phyloP scores from a whole-genome alignment of 2,329 filamentous ascomycete species.

The Ascochyta rabiei region DNA sequence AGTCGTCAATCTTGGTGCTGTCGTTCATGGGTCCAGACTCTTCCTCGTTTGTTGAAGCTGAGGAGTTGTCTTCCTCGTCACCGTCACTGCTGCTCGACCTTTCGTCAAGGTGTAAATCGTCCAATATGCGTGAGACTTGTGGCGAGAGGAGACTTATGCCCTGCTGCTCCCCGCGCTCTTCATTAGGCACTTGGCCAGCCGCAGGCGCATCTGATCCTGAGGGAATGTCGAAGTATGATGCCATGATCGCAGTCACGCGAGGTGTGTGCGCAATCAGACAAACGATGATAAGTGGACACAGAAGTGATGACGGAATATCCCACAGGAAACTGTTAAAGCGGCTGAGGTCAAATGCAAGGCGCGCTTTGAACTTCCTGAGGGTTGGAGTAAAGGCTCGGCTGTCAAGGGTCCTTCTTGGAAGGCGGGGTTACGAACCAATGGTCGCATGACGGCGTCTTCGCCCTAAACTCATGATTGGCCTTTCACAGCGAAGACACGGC shows the following conservation, averaged over 20 bases:
- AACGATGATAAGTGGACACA: constrained; percentile 4
- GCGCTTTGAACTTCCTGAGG: constrained; percentile 15
- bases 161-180: constrained; percentile 25
- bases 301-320: constrained; percentile 9
- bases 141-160: constrained; percentile 35
- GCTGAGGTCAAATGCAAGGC: constrained; percentile 10
- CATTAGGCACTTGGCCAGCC: constrained; percentile 18
- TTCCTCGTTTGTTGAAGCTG: constrained; percentile 11
- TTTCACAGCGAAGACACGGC: not conserved
- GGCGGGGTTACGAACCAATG: constrained; percentile 12
- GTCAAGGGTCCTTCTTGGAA: constrained; percentile 7
- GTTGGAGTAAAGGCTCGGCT: constrained; percentile 12
- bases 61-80: constrained; percentile 4
- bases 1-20: constrained; percentile 14
- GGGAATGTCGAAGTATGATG: constrained; percentile 45
- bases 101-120: constrained; percentile 32
- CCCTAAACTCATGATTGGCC: constrained; percentile 10
- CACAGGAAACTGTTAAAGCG: constrained; percentile 8
- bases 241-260: constrained; percentile 26
- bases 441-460: constrained; percentile 10
- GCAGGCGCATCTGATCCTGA: constrained; percentile 25
- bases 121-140: constrained; percentile 38
- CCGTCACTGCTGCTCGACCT: constrained; percentile 35
- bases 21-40: constrained; percentile 12
- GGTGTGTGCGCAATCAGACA: not conserved